Percentiles rank a stretch among this genome's conserved stretches.
phyloP scores from a whole-genome alignment of 495 filamentous ascomycete species.

The Platismatia glauca region DNA sequence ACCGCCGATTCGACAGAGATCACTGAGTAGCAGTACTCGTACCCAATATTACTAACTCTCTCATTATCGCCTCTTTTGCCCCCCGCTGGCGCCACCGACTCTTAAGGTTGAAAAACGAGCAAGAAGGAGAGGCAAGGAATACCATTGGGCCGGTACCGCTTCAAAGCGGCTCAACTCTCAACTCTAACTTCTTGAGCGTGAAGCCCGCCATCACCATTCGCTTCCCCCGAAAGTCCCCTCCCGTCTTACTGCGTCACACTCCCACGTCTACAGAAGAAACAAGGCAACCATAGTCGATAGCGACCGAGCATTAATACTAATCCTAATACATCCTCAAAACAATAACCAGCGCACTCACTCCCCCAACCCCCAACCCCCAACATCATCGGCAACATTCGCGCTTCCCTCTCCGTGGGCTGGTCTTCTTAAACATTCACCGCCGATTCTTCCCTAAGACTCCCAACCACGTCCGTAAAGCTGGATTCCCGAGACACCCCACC shows the following conservation, averaged over 20 bases:
- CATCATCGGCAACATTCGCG: neutral
- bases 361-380: too few relatives aligned
- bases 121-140: neutral
- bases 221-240: too few relatives aligned
- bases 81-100: too few relatives aligned
- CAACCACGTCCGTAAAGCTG: constrained; percentile 33
- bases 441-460: constrained; percentile 6
- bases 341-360: too few relatives aligned
- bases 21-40: neutral
- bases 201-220: neutral
- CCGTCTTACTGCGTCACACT: constrained; percentile 5
- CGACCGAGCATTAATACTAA: too few relatives aligned
- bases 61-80: neutral
- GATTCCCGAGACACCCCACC: constrained; percentile 39
- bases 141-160: constrained; percentile 2
- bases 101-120: too few relatives aligned
- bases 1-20: neutral
- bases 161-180: neutral
- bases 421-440: constrained; percentile 7
- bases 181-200: neutral
- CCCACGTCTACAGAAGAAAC: neutral
- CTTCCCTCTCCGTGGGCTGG: neutral
- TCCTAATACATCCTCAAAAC: too few relatives aligned
- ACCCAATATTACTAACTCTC: too few relatives aligned
- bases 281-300: neutral